Base-by-base conservation (phyloP, 2,329 filamentous ascomycete species). In the Alternaria infectoria region DNA sequence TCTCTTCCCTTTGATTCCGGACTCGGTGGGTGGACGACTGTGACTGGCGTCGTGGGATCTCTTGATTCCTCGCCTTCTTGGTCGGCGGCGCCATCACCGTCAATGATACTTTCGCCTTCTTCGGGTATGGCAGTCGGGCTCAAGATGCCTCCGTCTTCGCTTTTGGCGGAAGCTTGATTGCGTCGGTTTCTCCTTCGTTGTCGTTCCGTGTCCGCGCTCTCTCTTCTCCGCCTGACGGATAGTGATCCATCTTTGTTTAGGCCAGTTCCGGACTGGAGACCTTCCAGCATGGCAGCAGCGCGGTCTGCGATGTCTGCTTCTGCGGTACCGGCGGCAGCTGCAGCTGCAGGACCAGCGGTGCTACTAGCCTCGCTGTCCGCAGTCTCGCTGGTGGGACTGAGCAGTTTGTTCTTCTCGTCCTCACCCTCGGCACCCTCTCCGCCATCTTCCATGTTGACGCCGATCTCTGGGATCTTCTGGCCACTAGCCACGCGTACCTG, bases 401-500 rank as follows among this genome's bases (percentile, higher is more conserved):
- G 77, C 10, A 85, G 12, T 11, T 59, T 59, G 50, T 15, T 51
- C 50, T 50, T 76, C 26, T 82, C 82, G 44, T 87, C 87, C 83
- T 46, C 81, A 23, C 67, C 66, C 6, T 32, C 61, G 10, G 81
- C 82, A 30, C 62, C 55, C 7, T 43, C 66, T 4, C 13, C 50
- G 7, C 51, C 61, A 5, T 54, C 63, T 15, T 68, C 68, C 21
- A 74, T 46, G 59, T 89, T 88, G 55, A 88, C 90, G 71, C 86
- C 84, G 57, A 86, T 69, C 54, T 97, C 93, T 2, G 92, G 92
- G n/a, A 96, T 91, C 74, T 95, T 88, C 74, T 97, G 93, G 9
- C 94, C 95, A 17, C 91, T 95, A 15, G 95, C 93, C 56, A 97
- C 88, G 65, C 95, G 92, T 30, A 96, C 91, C 81, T 97, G 92